Base-by-base conservation (phyloP, 2,329 filamentous ascomycete genomes). In the Xylaria sp. region DNA sequence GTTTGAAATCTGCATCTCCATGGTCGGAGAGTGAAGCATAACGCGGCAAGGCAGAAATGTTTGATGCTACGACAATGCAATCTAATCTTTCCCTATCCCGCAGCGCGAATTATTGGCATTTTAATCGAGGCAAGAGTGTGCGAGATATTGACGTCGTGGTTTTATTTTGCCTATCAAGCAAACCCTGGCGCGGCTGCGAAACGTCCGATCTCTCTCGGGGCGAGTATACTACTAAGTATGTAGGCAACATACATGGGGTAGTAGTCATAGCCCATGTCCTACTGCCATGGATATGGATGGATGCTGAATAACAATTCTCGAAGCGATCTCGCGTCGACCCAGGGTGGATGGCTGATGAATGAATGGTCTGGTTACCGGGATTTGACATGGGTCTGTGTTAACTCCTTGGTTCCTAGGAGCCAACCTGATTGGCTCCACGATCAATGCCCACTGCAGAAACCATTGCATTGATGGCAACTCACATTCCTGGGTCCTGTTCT, bases 51-150 rank as follows among this genome's bases (percentile, higher is more conserved):
- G 58, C 18, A 6, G 44, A 69, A 61, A 37, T 16, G 37, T 5
- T 21, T 18, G 18, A 53, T 60, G 27, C 37, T 58, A 59, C 57
- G 21, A 62, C 42, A 27, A 10, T 44, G 60, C 40, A 53, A 44
- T 67, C 51, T 50, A 63, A 51, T 44, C 42, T 60, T 55, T 53
- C 50, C 32, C 44, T 47, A 37, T 60, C 23, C 9, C 27, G 42
- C 44, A 63, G 59, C 55, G 25, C 55, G 37, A 4, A 23, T 35
- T 55, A 16, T 60, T 42, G 57, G 60, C 55, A 47, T 65, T 58
- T 48, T 37, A 48, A 60, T 42, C 3, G 40, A 69, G 69, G 69
- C 67, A 71, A 48, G 64, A 71, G 40, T 66, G 47, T 69, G 69
- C 69, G 69, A 71, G 69, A 53, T 54, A 57, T 64, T 62, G 63